Base-by-base conservation (phyloP, 2,329 filamentous ascomycete genomes). In the Claviceps capensis region DNA sequence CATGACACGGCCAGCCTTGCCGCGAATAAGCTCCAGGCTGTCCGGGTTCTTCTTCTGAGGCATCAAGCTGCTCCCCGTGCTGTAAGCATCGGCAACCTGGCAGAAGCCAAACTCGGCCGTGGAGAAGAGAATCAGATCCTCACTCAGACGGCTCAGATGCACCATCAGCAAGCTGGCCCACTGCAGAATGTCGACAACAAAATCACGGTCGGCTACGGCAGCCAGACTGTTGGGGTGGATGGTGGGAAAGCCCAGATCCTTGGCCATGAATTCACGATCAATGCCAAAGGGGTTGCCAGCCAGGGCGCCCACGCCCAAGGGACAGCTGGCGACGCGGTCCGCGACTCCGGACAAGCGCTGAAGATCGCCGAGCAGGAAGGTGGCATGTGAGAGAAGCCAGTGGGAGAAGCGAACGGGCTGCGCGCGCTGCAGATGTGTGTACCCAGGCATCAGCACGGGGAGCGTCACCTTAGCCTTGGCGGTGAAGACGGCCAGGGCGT, bases 171-270 rank as follows among this genome's bases (percentile, higher is more conserved):
- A 23, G 42, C 49, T 50, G 3, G 49, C 26, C 46, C 46, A 52
- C 16, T 52, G 51, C 66, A 88, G 77, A 2, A 78, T 81, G 67
- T 88, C 85, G 57, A 84, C 76, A 5, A 86, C 76, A 57, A 87
- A 88, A 61, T 88, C 85, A 13, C 85, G 77, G 62, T 88, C 84
- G 9, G 72, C 82, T 7, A 85, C 82, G 37, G 79, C 80, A 44
- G 79, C 77, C 75, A 89, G 80, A 3, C 79, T 84, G 72, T 88
- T 88, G 67, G 77, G 77, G 50, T 83, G 71, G 3, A 88, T 68
- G 1, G 79, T 81, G 2, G 81, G 76, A 58, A 89, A 89, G 14
- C 84, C 85, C 5, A 89, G 75, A 67, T 89, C 85, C 62, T 77
- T 72, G 36, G 63, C 63, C 23, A 65, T 64, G 3, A 45, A n/a